These are phyloP conservation scores for Yarrowia sp. DNA, from an alignment of 805 yeast genomes.

Conservation along the genomic window DNA sequence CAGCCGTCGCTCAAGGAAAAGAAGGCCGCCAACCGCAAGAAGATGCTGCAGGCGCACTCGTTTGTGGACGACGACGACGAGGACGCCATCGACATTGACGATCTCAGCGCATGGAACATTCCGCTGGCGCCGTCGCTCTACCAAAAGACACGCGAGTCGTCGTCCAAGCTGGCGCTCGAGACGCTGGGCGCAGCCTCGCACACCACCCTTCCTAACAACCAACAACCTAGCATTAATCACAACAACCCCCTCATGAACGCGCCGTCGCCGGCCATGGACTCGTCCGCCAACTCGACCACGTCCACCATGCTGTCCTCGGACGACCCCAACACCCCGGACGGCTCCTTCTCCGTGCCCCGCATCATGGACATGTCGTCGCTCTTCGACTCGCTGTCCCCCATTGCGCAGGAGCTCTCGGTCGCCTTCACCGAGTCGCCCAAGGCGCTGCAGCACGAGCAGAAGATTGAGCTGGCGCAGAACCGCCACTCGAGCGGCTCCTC, in stretches of 20 bases:
- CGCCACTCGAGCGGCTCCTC: neutral
- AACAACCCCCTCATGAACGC: neutral
- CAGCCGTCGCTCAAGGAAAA: neutral
- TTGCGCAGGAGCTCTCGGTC: constrained; percentile 20
- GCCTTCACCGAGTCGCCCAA: constrained; percentile 24
- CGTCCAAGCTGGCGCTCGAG: constrained; percentile 10
- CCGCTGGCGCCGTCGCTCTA: constrained; percentile 58
- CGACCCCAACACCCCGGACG: constrained; percentile 25
- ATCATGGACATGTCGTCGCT: constrained; percentile 22
- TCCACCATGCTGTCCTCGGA: constrained; percentile 25
- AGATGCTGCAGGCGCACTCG: constrained; percentile 26
- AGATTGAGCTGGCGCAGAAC: neutral
- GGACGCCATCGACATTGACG: constrained; percentile 55
- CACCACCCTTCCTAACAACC: neutral
- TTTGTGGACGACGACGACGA: constrained; percentile 40
- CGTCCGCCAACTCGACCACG: constrained; percentile 22
- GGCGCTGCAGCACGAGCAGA: constrained; percentile 14
- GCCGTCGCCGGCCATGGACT: constrained; percentile 22
- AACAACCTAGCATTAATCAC: neutral
- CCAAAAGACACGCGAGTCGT: constrained; percentile 32
- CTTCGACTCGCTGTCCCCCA: constrained; percentile 22
- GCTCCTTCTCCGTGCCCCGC: constrained; percentile 19
- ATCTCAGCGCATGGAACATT: constrained; percentile 56
- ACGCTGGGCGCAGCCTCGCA: constrained; percentile 18
- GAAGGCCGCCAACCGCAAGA: constrained; percentile 1